These are phyloP conservation scores for Combretum micranthum DNA, from an alignment of 345 rosid genomes.

Conservation along the genomic window DNA sequence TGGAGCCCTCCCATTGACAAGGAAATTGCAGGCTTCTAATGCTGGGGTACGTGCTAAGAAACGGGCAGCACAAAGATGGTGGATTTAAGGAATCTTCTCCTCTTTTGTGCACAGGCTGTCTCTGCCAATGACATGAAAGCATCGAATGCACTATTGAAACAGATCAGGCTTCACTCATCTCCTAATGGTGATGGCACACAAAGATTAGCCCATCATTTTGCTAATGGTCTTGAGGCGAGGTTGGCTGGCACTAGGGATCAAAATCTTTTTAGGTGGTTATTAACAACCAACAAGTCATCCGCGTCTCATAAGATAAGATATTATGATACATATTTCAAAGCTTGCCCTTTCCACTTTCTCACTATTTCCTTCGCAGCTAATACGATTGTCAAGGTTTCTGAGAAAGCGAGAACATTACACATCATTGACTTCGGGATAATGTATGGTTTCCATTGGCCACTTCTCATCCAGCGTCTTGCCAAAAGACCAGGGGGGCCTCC, in stretches of 20 bases:
- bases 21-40: conserved; percentile 11
- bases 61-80: conserved; percentile 17
- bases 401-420: conserved; percentile 27
- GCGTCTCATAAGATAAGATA: conserved; percentile 28
- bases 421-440: conserved; percentile 47
- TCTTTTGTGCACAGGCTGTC: conserved; percentile 40
- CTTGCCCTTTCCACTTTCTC: conserved; percentile 31
- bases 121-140: conserved; percentile 20
- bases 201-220: conserved; percentile 41
- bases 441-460: conserved; percentile 48
- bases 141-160: conserved; percentile 27
- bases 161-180: conserved; percentile 32
- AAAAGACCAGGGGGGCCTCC: conserved; percentile 31
- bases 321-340: conserved; percentile 19
- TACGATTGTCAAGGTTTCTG: conserved; percentile 23
- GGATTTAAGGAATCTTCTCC: conserved; percentile 40
- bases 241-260: conserved; percentile 9
- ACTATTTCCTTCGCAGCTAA: conserved; percentile 23
- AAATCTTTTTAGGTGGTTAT: conserved; percentile 9
- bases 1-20: conserved; percentile 9
- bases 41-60: conserved; percentile 17
- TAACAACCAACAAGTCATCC: conserved; percentile 14
- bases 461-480: conserved; percentile 35
- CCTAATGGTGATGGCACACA: conserved; percentile 34
- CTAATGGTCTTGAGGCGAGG: conserved; percentile 36